phyloP scores from a whole-genome alignment of 257 asterid genomes.

The Nicotiana tabacum region DNA sequence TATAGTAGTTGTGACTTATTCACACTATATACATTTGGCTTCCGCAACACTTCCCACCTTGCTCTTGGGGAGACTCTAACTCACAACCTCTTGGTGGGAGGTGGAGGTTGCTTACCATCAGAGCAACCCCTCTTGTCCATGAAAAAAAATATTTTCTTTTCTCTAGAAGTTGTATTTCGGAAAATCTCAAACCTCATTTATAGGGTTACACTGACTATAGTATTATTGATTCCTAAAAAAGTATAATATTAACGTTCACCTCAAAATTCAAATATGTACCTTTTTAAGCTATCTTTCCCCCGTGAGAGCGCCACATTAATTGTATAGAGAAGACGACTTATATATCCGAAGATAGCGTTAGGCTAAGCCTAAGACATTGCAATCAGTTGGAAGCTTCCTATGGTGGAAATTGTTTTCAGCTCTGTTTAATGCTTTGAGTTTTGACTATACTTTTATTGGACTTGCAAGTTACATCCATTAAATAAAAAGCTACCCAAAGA shows the following conservation, averaged over 20 bases:
- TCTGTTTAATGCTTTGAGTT: background rate
- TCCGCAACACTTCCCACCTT: too few relatives aligned
- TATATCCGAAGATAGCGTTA: background rate
- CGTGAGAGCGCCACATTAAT: background rate
- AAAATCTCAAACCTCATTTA: background rate
- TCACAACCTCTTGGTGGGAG: too few relatives aligned
- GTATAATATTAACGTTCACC: background rate
- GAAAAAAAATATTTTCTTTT: background rate
- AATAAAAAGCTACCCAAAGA: background rate
- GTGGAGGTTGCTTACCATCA: too few relatives aligned
- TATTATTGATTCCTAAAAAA: background rate
- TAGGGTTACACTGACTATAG: too few relatives aligned
- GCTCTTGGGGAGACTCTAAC: too few relatives aligned
- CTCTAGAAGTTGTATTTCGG: background rate
- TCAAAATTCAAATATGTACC: background rate
- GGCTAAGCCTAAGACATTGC: background rate
- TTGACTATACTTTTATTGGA: background rate
- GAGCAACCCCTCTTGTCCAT: too few relatives aligned
- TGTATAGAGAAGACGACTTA: background rate
- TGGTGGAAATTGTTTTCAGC: background rate
- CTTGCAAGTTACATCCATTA: background rate
- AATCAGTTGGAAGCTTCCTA: background rate
- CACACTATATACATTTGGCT: too few relatives aligned
- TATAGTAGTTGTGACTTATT: too few relatives aligned
- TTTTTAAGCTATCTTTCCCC: background rate